Evolutionary conservation across 352 stramenopile species (phyloP), one percentile per base, ranked within the genome.

Genomic region (Aphanomyces stellatus): DNA sequence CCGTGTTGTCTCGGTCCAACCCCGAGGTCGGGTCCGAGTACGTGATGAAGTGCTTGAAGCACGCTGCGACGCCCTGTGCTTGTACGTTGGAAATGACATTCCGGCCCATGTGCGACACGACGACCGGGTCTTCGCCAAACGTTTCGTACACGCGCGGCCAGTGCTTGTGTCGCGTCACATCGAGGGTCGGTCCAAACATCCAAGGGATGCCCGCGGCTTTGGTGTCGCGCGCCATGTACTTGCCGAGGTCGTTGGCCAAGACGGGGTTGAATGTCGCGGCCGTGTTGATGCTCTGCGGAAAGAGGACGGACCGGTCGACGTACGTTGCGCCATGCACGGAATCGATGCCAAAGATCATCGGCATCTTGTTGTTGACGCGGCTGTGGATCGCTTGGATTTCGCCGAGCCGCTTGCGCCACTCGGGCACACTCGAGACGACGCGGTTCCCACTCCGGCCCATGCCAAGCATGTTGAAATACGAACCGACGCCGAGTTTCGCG

Each of bases 81-180:
- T 97, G 89, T 51, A 97, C 85, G 25, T 88, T 88, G 33, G 75
- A 60, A 41, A 96, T 88, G 69, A 95, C 79, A 15, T 74, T 65
- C 1, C 66, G 62, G 3, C 78, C 90, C 82, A 97, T 91, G 34
- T 76, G 59, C 0, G 81, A 84, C 4, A 81, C 84, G 6, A 97
- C 2, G 28, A 77, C 51, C 24, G 88, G 88, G 71, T 97, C 89
- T 72, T 98, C 90, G n/a, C 93, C 93, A 73, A 98, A 98, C 4
- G 91, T 97, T 72, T 98, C 91, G 65, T 90, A 97, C n/a, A 95
- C 78, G 3, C 91, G 81, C 27, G 85, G 73, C 90, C 91, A 98
- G 60, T 85, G 80, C 0, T 88, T 87, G 53, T 93, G 75, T 41
- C 80, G 70, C 25, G 94, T 75, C 60, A 95, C 88, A 0, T 81